Percentiles rank a stretch among this genome's conserved stretches.
phyloP scores from a whole-genome alignment of 169 alveolate species.

The Babesia gibsoni region DNA sequence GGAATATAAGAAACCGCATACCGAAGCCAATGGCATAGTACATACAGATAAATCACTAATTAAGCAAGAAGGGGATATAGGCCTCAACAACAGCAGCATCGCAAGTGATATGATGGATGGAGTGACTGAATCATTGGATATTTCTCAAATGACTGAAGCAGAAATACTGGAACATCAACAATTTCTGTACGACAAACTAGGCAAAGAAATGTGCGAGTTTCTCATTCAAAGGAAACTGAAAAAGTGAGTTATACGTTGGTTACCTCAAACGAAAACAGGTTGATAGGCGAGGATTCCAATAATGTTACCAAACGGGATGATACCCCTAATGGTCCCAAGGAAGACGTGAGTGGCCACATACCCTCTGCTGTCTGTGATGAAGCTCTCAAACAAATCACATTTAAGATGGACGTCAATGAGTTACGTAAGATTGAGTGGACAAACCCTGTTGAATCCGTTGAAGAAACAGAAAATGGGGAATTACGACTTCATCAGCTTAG shows the following conservation, averaged over 20 bases:
- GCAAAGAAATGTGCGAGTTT: conserved; percentile 49
- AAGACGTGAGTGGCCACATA: no score
- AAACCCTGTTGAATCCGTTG: conserved; percentile 68
- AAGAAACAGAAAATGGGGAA: conserved; percentile 25
- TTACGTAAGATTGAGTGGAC: conserved; percentile 74
- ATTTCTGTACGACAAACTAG: conserved; percentile 31
- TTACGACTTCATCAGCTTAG: conserved; percentile 67
- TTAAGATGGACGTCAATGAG: conserved; percentile 43
- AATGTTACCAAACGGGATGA: no score
- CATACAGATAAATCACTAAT: neutral
- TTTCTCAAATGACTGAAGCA: conserved; percentile 18
- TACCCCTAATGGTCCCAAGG: no score
- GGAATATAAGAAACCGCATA: neutral
- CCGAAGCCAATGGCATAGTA: neutral
- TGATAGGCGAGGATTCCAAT: neutral
- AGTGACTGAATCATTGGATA: neutral
- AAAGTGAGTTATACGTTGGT: conserved; percentile 15
- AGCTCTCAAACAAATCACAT: conserved; percentile 16
- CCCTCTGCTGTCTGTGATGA: no score
- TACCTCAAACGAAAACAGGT: neutral
- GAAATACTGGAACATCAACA: conserved; percentile 39
- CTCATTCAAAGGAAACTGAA: conserved; percentile 30
- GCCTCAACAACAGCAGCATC: no score
- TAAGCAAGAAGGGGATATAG: neutral
- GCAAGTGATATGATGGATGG: neutral